Base-by-base conservation (phyloP, 257 asterid genomes). In the Fraxinus cuspidata region DNA sequence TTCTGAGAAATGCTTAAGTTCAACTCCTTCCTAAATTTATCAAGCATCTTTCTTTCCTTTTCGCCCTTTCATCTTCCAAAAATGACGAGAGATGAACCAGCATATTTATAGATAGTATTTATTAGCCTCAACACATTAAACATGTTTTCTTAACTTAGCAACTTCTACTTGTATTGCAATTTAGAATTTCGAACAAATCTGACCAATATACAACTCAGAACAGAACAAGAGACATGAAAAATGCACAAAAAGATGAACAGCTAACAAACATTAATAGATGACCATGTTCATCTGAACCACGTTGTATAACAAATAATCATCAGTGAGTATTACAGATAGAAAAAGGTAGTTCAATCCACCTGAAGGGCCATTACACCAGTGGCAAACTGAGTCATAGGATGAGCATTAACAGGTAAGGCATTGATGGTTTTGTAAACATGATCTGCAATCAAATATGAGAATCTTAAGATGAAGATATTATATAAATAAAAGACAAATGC, bases 311-410 rank as follows among this genome's bases (percentile, higher is more conserved):
- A 72, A 37, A 56, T 27, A 44, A 16, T 63, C 42, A 72, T 18
- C 70, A 29, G n/a, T 58, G 68, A 27, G n/a, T n/a, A 78, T 19
- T 75, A 47, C 31, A 38, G 27, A 56, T 28, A 75, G 8, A 70
- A 51, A 80, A 69, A 75, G 29, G 73, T 23, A 15, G 56, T 25
- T 74, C 51, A 75, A 25, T 78, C 69, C 74, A 94, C 96, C 96
- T 93, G 98, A 89, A 93, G 98, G 75, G 98, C 98, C 98, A 93
- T 93, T 84, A 93, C 96, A 66, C 97, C 98, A 68, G 97, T 90
- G n/a, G 96, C 83, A 85, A 93, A 93, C 84, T 93, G 98, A 81
- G 98, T 93, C 98, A 93, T 93, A 16, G 98, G 97, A 87, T 93
- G 98, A 78, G 98, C 92, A 58, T 87, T 87, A 82, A 87, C 76